Percentiles rank a stretch among this genome's conserved stretches.
Evolutionary conservation across 768 basidiomycete species (phyloP).

Genomic region (Coprinopsis strossmayeri): DNA sequence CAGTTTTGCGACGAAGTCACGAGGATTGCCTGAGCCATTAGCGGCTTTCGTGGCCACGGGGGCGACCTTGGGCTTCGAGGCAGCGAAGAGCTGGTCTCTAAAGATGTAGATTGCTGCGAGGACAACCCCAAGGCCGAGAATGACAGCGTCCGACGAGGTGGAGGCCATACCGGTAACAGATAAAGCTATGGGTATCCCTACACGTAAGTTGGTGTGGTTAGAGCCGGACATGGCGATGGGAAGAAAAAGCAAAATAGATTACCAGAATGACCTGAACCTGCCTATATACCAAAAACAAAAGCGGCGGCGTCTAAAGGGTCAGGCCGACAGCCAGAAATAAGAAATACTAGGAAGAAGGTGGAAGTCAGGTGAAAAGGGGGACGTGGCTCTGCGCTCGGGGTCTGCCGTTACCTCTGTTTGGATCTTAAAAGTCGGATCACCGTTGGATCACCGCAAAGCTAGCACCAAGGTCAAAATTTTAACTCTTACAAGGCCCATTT

Average conservation of each 20-base stretch:
- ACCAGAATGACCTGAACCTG: slow-evolving; percentile 18
- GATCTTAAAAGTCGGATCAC: slow-evolving; percentile 13
- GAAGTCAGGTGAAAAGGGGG: slow-evolving; percentile 13
- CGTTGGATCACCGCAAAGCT: too few species aligned
- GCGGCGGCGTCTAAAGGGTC: slow-evolving; percentile 10
- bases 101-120: slow-evolving; percentile 79
- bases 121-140: slow-evolving; percentile 68
- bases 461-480: background rate
- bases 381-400: too few species aligned
- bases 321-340: slow-evolving; percentile 9
- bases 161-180: slow-evolving; percentile 44
- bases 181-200: slow-evolving; percentile 30
- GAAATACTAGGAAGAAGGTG: slow-evolving; percentile 17
- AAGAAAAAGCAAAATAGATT: slow-evolving; percentile 15
- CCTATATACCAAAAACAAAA: slow-evolving; percentile 14
- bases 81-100: slow-evolving; percentile 70
- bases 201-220: slow-evolving; percentile 32
- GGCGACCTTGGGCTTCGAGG: slow-evolving; percentile 55
- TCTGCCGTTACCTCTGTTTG: too few species aligned
- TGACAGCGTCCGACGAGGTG: slow-evolving; percentile 64
- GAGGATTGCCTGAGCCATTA: slow-evolving; percentile 79
- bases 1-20: slow-evolving; percentile 94
- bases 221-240: slow-evolving; percentile 23
- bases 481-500: too few species aligned
- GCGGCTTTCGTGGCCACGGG: slow-evolving; percentile 37